Percentiles rank a stretch among this genome's conserved stretches.
Evolutionary conservation across 768 basidiomycete species (phyloP).

Genomic region (Cubamyces lactineus): DNA sequence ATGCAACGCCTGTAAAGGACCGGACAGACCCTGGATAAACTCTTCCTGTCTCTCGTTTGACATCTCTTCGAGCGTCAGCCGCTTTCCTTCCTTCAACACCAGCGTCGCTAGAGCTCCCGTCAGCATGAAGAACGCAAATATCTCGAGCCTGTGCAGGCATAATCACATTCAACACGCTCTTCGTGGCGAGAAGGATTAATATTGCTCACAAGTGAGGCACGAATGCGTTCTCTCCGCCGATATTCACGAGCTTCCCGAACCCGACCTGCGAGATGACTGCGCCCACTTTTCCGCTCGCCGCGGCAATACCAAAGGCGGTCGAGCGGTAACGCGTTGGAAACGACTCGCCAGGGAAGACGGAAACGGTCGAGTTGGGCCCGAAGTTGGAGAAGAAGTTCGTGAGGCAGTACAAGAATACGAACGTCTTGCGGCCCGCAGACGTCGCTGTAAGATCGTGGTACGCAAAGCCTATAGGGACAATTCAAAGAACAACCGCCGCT

Average conservation of each 20-base stretch:
- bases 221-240: slow-evolving; percentile 37
- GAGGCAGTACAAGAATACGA: slow-evolving; percentile 46
- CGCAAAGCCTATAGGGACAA: slow-evolving; percentile 30
- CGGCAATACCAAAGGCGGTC: slow-evolving; percentile 48
- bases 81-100: slow-evolving; percentile 48
- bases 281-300: slow-evolving; percentile 49
- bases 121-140: slow-evolving; percentile 51
- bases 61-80: slow-evolving; percentile 38
- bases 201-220: slow-evolving; percentile 39
- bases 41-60: slow-evolving; percentile 41
- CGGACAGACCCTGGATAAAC: slow-evolving; percentile 30
- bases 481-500: too few species aligned
- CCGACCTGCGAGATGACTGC: slow-evolving; percentile 45
- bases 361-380: slow-evolving; percentile 48
- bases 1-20: too few species aligned
- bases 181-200: background rate
- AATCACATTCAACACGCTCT: background rate
- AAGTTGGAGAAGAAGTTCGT: slow-evolving; percentile 50
- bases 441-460: slow-evolving; percentile 35
- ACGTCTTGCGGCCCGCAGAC: slow-evolving; percentile 30
- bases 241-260: slow-evolving; percentile 41
- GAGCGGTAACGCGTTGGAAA: slow-evolving; percentile 51
- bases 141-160: slow-evolving; percentile 37
- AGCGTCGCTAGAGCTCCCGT: slow-evolving; percentile 45
- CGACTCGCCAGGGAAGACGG: slow-evolving; percentile 47